A percentile compares a stretch with the other conserved stretches of the same genome.
Evolutionary conservation across 352 stramenopile species (phyloP).

Genomic region (Phytopythium boreale): DNA sequence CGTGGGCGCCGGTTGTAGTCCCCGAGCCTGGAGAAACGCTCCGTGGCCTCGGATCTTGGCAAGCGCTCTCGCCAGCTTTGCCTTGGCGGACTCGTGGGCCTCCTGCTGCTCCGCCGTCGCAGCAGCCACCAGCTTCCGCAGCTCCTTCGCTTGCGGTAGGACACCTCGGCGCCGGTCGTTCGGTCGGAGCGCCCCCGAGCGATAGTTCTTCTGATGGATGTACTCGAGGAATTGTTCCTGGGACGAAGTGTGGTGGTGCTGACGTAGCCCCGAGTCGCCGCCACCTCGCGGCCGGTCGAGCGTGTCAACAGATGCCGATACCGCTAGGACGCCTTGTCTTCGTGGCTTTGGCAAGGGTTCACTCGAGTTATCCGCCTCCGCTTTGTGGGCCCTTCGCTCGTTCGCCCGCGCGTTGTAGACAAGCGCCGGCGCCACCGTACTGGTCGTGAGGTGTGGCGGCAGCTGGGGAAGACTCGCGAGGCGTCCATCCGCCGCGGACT

Average conservation of each 20-base stretch:
- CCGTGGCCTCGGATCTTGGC: constrained; percentile 25
- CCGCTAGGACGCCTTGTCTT: neutral
- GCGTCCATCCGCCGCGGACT: neutral
- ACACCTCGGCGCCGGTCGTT: constrained; percentile 43
- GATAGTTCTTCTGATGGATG: constrained; percentile 37
- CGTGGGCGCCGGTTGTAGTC: neutral
- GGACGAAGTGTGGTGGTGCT: constrained; percentile 7
- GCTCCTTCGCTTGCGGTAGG: constrained; percentile 17
- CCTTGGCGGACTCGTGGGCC: constrained; percentile 12
- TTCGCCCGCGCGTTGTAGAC: constrained; percentile 2
- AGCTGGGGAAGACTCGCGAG: neutral
- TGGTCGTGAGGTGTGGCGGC: neutral
- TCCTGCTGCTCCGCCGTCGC: constrained; percentile 9
- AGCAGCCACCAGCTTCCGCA: constrained; percentile 30
- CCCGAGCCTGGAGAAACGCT: constrained; percentile 23
- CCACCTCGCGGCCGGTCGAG: neutral
- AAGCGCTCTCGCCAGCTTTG: constrained; percentile 26
- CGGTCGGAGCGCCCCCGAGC: constrained; percentile 30
- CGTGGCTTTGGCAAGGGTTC: neutral
- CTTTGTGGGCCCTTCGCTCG: neutral
- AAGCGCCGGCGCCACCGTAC: neutral
- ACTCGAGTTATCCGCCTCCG: neutral
- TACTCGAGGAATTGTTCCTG: constrained; percentile 49
- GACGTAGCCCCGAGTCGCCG: neutral
- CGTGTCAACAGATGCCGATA: neutral